A percentile compares a stretch with the other conserved stretches of the same genome.
phyloP scores from a whole-genome alignment of 768 basidiomycete species.

The Collybia nuda region DNA sequence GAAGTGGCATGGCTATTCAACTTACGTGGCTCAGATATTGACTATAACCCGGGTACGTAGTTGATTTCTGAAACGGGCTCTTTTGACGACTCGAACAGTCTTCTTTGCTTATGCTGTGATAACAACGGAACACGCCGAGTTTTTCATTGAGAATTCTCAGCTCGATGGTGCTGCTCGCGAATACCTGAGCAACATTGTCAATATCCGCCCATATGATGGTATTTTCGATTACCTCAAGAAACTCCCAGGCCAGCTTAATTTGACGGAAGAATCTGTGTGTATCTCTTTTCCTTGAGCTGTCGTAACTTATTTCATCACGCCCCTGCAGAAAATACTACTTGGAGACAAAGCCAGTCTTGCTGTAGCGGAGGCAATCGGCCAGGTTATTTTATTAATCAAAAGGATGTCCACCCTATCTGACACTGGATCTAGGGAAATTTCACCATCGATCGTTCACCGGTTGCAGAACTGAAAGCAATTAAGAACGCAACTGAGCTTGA shows the following conservation, averaged over 20 bases:
- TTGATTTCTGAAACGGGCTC: background rate
- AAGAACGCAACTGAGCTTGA: conserved; percentile 82
- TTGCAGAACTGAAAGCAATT: conserved; percentile 78
- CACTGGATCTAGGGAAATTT: conserved; percentile 49
- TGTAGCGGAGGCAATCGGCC: conserved; percentile 75
- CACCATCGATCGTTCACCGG: conserved; percentile 63
- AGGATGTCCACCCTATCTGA: background rate
- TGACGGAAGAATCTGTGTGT: conserved; percentile 32
- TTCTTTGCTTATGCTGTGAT: conserved; percentile 93
- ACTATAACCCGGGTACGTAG: conserved; percentile 64
- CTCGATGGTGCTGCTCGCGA: conserved; percentile 40
- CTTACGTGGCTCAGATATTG: conserved; percentile 88
- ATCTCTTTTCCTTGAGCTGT: background rate
- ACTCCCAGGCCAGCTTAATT: conserved; percentile 35
- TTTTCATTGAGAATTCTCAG: conserved; percentile 69
- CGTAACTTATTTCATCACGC: background rate
- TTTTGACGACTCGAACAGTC: conserved; percentile 41
- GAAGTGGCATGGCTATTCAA: conserved; percentile 96
- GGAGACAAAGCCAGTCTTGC: conserved; percentile 81
- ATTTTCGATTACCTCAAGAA: conserved; percentile 66
- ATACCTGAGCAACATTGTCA: conserved; percentile 58
- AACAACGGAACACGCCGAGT: conserved; percentile 49
- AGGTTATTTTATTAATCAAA: conserved; percentile 35
- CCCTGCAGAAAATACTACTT: conserved; percentile 66
- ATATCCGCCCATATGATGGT: conserved; percentile 66